These are phyloP conservation scores for Emericellopsis atlantica DNA, from an alignment of 2,329 filamentous ascomycete genomes.

Conservation along the genomic window DNA sequence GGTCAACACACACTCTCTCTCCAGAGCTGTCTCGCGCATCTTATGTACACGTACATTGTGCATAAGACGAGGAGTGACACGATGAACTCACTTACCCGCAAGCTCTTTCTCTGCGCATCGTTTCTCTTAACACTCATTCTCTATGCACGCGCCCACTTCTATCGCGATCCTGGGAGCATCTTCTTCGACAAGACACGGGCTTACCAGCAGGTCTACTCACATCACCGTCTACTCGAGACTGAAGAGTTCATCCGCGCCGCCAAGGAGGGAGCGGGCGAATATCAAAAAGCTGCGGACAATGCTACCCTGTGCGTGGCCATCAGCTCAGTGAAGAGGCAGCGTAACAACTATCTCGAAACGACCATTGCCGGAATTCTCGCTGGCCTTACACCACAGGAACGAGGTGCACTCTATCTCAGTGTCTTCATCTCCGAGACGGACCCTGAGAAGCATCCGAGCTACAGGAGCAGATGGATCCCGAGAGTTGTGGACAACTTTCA, in stretches of 20 bases:
- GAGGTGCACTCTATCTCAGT: background rate
- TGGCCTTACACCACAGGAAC: conserved; percentile 1
- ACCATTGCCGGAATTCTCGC: conserved; percentile 2
- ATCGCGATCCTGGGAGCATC: conserved; percentile 3
- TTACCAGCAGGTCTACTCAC: conserved; percentile 2
- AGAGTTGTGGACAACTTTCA: background rate
- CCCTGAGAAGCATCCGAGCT: conserved; percentile 1
- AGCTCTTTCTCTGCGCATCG: too few relatives aligned
- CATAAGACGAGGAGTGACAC: too few relatives aligned
- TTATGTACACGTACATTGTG: too few relatives aligned
- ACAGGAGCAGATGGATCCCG: conserved; percentile 1
- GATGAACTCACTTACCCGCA: too few relatives aligned
- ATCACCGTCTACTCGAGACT: background rate
- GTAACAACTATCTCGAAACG: background rate
- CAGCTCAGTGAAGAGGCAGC: conserved; percentile 1
- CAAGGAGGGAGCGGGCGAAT: background rate
- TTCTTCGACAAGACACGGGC: conserved; percentile 3
- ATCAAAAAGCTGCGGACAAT: background rate
- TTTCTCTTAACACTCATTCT: background rate
- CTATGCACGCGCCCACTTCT: conserved; percentile 1
- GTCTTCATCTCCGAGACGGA: conserved; percentile 3
- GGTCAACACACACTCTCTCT: too few relatives aligned
- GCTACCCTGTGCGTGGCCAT: conserved; percentile 1
- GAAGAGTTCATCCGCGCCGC: background rate
- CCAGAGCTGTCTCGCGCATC: too few relatives aligned